Evolutionary conservation across 2,329 filamentous ascomycete genomes (phyloP).

Genomic region (Trichoderma afroharzianum): DNA sequence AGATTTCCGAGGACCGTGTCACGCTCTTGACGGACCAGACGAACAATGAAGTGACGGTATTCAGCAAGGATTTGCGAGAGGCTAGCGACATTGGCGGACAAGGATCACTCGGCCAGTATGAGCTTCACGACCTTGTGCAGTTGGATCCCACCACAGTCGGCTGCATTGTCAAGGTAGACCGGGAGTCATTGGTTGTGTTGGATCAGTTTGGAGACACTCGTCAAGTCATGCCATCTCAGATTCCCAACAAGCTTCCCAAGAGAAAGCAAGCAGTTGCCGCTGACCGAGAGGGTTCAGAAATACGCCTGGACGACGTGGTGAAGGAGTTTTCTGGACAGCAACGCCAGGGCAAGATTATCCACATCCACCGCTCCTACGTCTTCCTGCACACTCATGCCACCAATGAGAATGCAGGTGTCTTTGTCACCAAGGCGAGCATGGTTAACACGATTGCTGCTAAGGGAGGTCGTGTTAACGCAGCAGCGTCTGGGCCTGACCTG

Average conservation of each 20-base stretch:
- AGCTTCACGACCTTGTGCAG: constrained; percentile 90
- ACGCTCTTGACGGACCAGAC: constrained; percentile 91
- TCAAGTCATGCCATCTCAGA: constrained; percentile 83
- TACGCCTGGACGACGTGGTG: constrained; percentile 85
- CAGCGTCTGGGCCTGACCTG: constrained; percentile 68
- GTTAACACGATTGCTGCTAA: constrained; percentile 92
- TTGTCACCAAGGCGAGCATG: constrained; percentile 80
- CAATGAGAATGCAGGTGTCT: constrained; percentile 84
- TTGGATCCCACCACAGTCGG: constrained; percentile 89
- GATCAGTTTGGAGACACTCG: constrained; percentile 85
- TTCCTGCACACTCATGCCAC: constrained; percentile 83
- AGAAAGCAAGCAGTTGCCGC: constrained; percentile 84
- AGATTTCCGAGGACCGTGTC: constrained; percentile 86
- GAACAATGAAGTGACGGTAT: constrained; percentile 92
- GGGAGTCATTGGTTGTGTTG: constrained; percentile 83
- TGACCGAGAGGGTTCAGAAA: constrained; percentile 89
- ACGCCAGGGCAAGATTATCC: constrained; percentile 82
- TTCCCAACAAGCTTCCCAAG: constrained; percentile 81
- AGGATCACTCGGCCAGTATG: constrained; percentile 80
- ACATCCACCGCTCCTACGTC: constrained; percentile 89
- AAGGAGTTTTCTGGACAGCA: constrained; percentile 85
- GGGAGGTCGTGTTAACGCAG: constrained; percentile 70
- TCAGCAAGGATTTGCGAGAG: constrained; percentile 93
- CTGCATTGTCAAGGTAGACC: constrained; percentile 91
- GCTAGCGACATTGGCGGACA: constrained; percentile 88